Conservation (phyloP, 257 asterid species). For the Plantago elongata region DNA sequence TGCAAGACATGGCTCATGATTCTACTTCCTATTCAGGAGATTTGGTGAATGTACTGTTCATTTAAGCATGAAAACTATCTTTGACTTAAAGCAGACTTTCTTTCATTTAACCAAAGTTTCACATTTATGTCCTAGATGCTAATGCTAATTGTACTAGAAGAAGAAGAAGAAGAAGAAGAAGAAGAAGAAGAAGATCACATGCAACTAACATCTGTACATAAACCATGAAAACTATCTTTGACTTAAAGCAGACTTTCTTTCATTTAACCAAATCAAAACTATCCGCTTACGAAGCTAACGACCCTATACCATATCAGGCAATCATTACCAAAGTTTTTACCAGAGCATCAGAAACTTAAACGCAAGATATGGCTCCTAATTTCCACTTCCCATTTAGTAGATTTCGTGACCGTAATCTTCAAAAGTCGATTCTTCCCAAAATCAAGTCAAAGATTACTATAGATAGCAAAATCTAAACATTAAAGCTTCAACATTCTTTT, state of each 20-base stretch:
- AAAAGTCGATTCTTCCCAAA: background rate
- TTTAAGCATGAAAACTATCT: background rate
- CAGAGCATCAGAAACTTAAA: slow-evolving; percentile 9
- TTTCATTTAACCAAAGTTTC: background rate
- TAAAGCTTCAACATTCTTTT: background rate
- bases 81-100: slow-evolving; percentile 7
- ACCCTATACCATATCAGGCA: background rate
- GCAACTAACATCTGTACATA: too few species aligned
- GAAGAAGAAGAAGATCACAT: too few species aligned
- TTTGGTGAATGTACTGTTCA: too few species aligned
- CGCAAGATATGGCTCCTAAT: slow-evolving; percentile 24
- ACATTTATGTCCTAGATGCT: too few species aligned
- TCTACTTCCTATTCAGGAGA: background rate
- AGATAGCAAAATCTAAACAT: background rate
- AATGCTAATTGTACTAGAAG: too few species aligned
- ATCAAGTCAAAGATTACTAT: background rate
- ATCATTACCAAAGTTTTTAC: too few species aligned
- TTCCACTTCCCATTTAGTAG: slow-evolving; percentile 16
- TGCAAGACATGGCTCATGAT: too few species aligned
- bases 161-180: too few species aligned
- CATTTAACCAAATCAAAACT: background rate
- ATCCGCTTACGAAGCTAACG: background rate
- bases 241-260: slow-evolving; percentile 6
- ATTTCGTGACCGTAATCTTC: slow-evolving; percentile 16
- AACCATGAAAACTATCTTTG: background rate